Base-by-base conservation (phyloP, 73 alveolate genomes). In the Stentor coeruleus region DNA sequence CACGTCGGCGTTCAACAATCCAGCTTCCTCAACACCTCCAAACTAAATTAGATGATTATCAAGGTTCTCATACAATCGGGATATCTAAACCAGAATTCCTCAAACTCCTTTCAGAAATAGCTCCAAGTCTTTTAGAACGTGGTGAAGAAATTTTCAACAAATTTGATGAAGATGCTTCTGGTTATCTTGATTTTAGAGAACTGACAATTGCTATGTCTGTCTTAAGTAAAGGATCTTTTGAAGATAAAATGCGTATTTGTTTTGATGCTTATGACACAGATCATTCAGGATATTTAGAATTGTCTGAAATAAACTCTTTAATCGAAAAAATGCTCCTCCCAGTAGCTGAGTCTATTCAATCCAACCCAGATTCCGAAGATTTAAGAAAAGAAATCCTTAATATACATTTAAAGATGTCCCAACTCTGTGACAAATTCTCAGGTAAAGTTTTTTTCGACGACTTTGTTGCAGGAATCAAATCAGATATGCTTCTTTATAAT, bases 121-220 rank as follows among this genome's bases (percentile, higher is more conserved):
- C 37, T 66, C 39, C 79, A 11, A 40, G 36, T 2, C 36, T 66
- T 1, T 37, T 40, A 20, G 79, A 66, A 66, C n/a, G 39, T 2
- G 79, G 40, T 1, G 79, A 66, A 66, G 11, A 20, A 1, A 20
- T 66, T 1, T 66, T 66, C 33, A 40, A 66, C 39, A 20, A 20
- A 26, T 66, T 66, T 31, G 79, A 66, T 66, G 79, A 66, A 26
- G 79, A 66, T 31, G 49, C 26, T 26, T 26, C 79, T 1, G 79
- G 79, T 37, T 66, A 26, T 66, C 39, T 66, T 26, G 79, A 66
- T 40, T 66, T 66, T 40, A 66, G 79, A 33, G 79, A 66, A 66
- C 79, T 66, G 36, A 33, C 39, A 37, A 66, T 66, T 66, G n/a
- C 40, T 26, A 28, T 66, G 37, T 66, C 79, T 20, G 36, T 33